phyloP scores from a whole-genome alignment of 148 eudicot species.

The Limonium bicolor region DNA sequence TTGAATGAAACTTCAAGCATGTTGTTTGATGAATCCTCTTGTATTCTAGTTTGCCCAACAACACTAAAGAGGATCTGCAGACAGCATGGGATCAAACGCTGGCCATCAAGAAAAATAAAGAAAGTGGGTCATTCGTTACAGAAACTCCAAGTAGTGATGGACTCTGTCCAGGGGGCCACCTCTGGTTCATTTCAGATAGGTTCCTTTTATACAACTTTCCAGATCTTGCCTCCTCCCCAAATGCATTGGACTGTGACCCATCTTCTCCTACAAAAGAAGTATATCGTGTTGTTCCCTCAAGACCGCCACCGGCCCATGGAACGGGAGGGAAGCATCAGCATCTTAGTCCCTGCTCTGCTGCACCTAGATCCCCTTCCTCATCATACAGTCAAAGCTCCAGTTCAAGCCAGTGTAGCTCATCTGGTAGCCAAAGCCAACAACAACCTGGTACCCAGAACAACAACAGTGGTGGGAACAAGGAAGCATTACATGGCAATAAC shows the following conservation, averaged over 20 bases:
- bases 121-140: constrained; percentile 71
- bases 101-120: constrained; percentile 94
- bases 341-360: constrained; percentile 19
- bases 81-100: constrained; percentile 77
- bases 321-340: too few species aligned
- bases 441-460: constrained; percentile 16
- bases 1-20: background rate
- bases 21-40: background rate
- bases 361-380: constrained; percentile 50
- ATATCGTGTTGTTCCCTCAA: too few species aligned
- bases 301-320: too few species aligned
- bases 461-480: constrained; percentile 21
- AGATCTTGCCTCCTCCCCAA: too few species aligned
- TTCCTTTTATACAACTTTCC: constrained; percentile 1
- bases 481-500: too few species aligned
- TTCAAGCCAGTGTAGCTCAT: constrained; percentile 62
- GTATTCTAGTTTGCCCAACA: constrained; percentile 8
- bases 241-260: too few species aligned
- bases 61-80: constrained; percentile 93
- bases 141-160: constrained; percentile 65
- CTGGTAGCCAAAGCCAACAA: constrained; percentile 50
- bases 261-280: too few species aligned
- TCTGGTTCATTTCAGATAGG: constrained; percentile 14
- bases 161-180: constrained; percentile 48
- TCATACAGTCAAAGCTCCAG: constrained; percentile 59